Conservation (phyloP, 2,329 filamentous ascomycete species). For the Cladosporium sp. region DNA sequence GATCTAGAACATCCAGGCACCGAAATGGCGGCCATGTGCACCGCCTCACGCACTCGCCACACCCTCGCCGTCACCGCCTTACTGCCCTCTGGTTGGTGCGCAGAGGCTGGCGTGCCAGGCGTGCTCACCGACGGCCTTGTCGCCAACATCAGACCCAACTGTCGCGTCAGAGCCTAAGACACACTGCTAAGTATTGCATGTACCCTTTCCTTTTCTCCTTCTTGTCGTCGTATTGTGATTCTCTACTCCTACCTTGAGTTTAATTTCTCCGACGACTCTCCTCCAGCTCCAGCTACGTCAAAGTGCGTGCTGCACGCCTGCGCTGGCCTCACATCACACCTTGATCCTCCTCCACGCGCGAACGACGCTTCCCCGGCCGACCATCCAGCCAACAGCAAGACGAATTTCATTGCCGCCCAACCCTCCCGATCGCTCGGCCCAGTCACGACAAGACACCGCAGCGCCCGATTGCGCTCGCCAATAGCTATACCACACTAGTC, state of each 20-base stretch:
- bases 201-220: background rate
- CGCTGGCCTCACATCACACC: conserved; percentile 4
- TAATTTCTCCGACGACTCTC: background rate
- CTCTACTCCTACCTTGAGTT: background rate
- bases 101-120: conserved; percentile 1
- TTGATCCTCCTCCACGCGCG: conserved; percentile 5
- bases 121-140: conserved; percentile 9
- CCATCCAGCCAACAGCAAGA: background rate
- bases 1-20: background rate
- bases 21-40: background rate
- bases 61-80: conserved; percentile 1
- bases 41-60: conserved; percentile 13
- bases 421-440: conserved; percentile 6
- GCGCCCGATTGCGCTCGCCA: conserved; percentile 9
- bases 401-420: conserved; percentile 1
- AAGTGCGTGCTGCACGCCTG: background rate
- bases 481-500: conserved; percentile 10
- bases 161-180: conserved; percentile 1
- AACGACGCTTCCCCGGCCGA: conserved; percentile 11
- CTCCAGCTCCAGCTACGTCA: background rate
- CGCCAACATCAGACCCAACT: conserved; percentile 1
- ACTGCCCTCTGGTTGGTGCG: conserved; percentile 7
- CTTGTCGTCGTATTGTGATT: background rate
- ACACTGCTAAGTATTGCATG: conserved; percentile 8
- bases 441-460: conserved; percentile 16